phyloP scores from a whole-genome alignment of 495 filamentous ascomycete genomes.

The Jackrogersella multiformis region DNA sequence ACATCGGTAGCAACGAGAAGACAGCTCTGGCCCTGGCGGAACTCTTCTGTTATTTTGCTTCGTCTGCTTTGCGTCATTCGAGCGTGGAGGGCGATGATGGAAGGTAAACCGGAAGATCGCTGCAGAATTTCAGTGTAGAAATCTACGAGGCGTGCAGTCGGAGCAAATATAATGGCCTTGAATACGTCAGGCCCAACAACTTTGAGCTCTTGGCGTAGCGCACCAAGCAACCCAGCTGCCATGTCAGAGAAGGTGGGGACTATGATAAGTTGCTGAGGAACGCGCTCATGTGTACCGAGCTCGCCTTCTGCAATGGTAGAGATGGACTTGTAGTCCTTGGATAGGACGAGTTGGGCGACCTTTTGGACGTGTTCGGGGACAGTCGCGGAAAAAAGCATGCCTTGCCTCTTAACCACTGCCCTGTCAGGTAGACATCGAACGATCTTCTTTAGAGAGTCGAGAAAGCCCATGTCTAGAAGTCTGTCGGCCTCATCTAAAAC shows the following conservation, averaged over 20 bases:
- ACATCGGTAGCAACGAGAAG: constrained; percentile 76
- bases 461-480: constrained; percentile 72
- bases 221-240: constrained; percentile 60
- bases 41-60: constrained; percentile 66
- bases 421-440: constrained; percentile 66
- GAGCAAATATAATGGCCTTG: constrained; percentile 76
- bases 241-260: constrained; percentile 64
- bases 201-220: constrained; percentile 53
- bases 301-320: constrained; percentile 71
- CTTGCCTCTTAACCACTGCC: constrained; percentile 62
- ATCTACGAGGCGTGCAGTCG: constrained; percentile 70
- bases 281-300: constrained; percentile 66
- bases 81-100: constrained; percentile 68
- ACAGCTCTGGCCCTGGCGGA: constrained; percentile 63
- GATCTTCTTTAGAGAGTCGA: constrained; percentile 66
- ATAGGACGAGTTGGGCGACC: constrained; percentile 66
- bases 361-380: constrained; percentile 69
- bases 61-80: constrained; percentile 66
- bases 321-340: constrained; percentile 64
- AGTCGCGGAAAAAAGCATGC: constrained; percentile 79
- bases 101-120: constrained; percentile 53
- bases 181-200: constrained; percentile 58
- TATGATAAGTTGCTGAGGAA: constrained; percentile 67
- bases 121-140: constrained; percentile 58
- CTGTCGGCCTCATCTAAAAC: constrained; percentile 75